Base-by-base conservation (phyloP, 2,329 filamentous ascomycete species). In the Penicillium digitatum region DNA sequence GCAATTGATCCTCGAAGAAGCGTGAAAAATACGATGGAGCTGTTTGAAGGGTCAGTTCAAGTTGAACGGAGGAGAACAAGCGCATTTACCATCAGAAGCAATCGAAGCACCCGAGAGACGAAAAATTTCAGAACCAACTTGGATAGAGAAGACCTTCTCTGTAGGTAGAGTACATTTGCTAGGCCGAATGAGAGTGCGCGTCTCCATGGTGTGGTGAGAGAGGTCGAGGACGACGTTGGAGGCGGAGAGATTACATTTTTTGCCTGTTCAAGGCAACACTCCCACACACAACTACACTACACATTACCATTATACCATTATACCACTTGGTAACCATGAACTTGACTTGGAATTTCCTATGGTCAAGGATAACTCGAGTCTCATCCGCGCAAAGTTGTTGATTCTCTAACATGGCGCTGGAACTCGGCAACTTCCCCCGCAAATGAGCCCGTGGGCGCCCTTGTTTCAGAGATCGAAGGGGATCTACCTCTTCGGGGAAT, bases 21-120 rank as follows among this genome's bases (percentile, higher is more conserved):
- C 90, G 87, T 20, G 93, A 95, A 76, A 97, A 96, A 74, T 96
- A 96, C 47, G 92, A 96, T 55, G 93, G 93, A 67, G 91, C 93
- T 95, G 76, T 79, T 77, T 70, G 72, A 26, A 22, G 14, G 68
- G 76, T 69, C 84, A 73, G 84, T 79, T 52, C 54, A 54, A 35
- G 49, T 58, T 27, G 47, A 29, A 5, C 6, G 16, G 20, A 27
- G 26, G 32, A 50, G 26, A 38, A 42, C 2, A 22, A 39, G 47
- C 22, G 35, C 44, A 76, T 82, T 77, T 73, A 88, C 86, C 85
- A 82, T 89, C 86, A 60, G 85, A 88, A 52, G 84, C 84, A 55
- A 89, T 83, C 46, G 85, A 88, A 12, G 86, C 86, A 31, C 86
- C 86, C 10, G 85, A 88, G 44, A 88, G 72, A 56, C 83, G 78